Evolutionary conservation across 2,329 filamentous ascomycete species (phyloP).

Genomic region (Hypoxylon sp.): DNA sequence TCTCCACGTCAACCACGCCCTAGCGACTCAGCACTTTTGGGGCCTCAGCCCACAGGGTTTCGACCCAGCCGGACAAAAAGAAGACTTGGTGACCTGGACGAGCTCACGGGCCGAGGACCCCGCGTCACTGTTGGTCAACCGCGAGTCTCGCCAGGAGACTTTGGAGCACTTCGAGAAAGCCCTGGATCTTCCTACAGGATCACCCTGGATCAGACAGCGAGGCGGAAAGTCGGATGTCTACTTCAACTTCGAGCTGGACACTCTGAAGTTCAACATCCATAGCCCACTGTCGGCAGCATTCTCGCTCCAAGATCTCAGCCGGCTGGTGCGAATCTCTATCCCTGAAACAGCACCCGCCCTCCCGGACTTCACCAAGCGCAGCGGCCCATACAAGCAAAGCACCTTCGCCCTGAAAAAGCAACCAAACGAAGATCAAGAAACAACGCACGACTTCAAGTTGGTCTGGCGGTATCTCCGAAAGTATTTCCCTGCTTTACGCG

Average conservation of each 20-base stretch:
- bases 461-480: conserved; percentile 35
- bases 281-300: conserved; percentile 27
- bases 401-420: background rate
- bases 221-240: background rate
- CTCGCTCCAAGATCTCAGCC: conserved; percentile 5
- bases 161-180: conserved; percentile 14
- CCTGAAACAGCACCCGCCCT: conserved; percentile 20
- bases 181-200: background rate
- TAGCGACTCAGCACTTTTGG: background rate
- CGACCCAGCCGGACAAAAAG: background rate
- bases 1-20: background rate
- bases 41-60: background rate
- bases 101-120: conserved; percentile 1
- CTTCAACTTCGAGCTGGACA: conserved; percentile 38
- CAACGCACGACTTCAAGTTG: conserved; percentile 26
- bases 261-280: conserved; percentile 29
- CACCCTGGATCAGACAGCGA: background rate
- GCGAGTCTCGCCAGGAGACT: conserved; percentile 35
- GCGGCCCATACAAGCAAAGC: background rate
- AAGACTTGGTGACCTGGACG: background rate
- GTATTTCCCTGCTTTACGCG: conserved; percentile 34
- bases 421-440: background rate
- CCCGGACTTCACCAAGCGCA: background rate
- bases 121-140: conserved; percentile 25
- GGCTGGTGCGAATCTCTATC: conserved; percentile 19